phyloP scores from a whole-genome alignment of 768 basidiomycete genomes.

The Phanerochaete carnosa region DNA sequence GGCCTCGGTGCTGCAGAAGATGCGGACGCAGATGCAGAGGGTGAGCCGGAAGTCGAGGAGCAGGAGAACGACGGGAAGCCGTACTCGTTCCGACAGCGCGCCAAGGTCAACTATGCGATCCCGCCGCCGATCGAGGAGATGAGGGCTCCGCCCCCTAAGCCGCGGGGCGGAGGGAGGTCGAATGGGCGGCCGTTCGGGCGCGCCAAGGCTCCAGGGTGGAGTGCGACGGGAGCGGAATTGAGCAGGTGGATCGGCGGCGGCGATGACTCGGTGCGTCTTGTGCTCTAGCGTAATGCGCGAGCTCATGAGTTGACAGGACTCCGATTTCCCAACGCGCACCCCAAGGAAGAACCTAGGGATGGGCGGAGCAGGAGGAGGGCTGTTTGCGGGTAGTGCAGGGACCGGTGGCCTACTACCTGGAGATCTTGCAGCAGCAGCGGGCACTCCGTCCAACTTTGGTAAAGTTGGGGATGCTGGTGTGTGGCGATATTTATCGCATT shows the following conservation, averaged over 20 bases:
- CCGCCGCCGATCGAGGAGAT: constrained; percentile 80
- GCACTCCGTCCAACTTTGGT: constrained; percentile 82
- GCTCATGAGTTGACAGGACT: constrained; percentile 47
- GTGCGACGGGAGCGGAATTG: constrained; percentile 73
- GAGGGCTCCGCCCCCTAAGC: constrained; percentile 40
- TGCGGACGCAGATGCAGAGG: constrained; percentile 36
- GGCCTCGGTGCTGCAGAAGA: constrained; percentile 41
- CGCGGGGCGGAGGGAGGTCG: constrained; percentile 27
- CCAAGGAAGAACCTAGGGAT: constrained; percentile 56
- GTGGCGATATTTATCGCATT: constrained; percentile 12
- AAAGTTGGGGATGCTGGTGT: constrained; percentile 67
- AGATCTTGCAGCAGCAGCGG: constrained; percentile 63
- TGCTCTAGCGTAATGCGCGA: neutral
- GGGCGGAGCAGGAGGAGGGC: constrained; percentile 42
- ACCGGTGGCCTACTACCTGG: constrained; percentile 56
- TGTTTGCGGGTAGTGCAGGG: constrained; percentile 47
- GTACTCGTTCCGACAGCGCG: constrained; percentile 64
- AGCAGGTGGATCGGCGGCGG: constrained; percentile 75
- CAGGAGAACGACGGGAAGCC: constrained; percentile 53
- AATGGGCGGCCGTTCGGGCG: constrained; percentile 27
- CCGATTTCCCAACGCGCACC: constrained; percentile 63
- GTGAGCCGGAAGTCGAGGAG: constrained; percentile 37
- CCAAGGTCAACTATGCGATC: constrained; percentile 74
- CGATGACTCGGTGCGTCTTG: constrained; percentile 57
- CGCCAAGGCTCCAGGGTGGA: constrained; percentile 66